A percentile compares a stretch with the other conserved stretches of the same genome.
These are phyloP conservation scores for Entomortierella beljakovae DNA, from an alignment of 192 early-diverging fungal species.

Conservation along the genomic window DNA sequence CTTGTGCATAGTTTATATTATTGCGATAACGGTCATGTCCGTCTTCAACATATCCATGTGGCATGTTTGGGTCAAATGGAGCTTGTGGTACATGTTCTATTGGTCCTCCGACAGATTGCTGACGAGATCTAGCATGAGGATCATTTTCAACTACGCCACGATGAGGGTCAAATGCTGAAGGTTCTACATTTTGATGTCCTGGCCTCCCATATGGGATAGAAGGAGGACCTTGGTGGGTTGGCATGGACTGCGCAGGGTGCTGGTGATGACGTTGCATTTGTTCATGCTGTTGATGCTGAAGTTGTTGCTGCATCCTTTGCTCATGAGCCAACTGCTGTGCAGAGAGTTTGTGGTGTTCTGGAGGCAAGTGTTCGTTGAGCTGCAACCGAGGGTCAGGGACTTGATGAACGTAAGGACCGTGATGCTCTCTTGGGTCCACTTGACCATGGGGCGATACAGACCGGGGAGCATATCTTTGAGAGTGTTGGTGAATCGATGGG, in stretches of 20 bases:
- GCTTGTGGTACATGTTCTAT: not conserved
- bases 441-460: not conserved
- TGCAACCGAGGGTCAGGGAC: not conserved
- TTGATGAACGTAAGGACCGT: not conserved
- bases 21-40: conserved; percentile 1
- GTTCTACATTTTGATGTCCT: not conserved
- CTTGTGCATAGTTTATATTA: not conserved
- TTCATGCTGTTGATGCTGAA: conserved; percentile 3
- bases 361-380: not conserved
- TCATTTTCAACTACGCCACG: not conserved
- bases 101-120: not conserved
- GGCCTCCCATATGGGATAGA: not conserved
- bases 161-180: not conserved
- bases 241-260: not conserved
- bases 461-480: not conserved
- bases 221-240: not conserved
- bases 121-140: not conserved
- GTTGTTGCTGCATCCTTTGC: conserved; percentile 1
- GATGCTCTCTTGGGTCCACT: conserved; percentile 8
- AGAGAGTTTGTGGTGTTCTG: not conserved
- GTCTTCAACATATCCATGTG: not conserved
- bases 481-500: not conserved
- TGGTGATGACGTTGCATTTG: not conserved
- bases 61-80: not conserved
- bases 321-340: not conserved